Evolutionary conservation across 257 asterid species (phyloP).

Genomic region (Nemophila menziesii): DNA sequence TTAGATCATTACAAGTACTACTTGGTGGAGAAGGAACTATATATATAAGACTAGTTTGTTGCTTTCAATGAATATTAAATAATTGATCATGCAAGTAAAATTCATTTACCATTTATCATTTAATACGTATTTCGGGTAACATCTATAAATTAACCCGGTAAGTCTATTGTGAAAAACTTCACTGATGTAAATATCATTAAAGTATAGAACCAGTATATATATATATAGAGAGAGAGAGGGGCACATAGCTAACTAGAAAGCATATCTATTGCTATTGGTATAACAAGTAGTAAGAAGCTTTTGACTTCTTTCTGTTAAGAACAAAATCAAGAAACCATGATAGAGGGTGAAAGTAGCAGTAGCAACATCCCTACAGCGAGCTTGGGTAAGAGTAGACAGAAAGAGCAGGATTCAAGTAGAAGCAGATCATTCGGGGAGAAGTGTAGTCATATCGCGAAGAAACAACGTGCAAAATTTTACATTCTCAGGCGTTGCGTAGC

Average conservation of each 20-base stretch:
- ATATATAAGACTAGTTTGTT: too few species aligned
- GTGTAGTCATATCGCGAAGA: conserved; percentile 16
- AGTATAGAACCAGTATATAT: background rate
- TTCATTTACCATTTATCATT: too few species aligned
- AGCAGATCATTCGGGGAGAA: conserved; percentile 7
- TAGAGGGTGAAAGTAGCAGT: background rate
- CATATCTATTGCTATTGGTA: background rate
- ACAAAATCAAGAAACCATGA: background rate
- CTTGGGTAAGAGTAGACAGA: background rate
- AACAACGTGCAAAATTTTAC: conserved; percentile 17
- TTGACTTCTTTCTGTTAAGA: too few species aligned
- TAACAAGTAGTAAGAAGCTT: background rate
- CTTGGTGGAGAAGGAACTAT: background rate
- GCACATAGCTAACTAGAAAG: background rate
- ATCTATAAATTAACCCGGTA: too few species aligned
- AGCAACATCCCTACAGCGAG: too few species aligned
- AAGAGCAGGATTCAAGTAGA: background rate
- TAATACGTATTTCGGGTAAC: too few species aligned
- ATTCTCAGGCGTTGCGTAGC: conserved; percentile 20
- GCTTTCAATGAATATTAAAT: too few species aligned
- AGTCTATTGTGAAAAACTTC: too few species aligned
- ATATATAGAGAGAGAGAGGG: too few species aligned
- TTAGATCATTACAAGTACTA: background rate
- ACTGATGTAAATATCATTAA: too few species aligned
- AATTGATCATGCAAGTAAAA: too few species aligned